A percentile compares a stretch with the other conserved stretches of the same genome.
phyloP scores from a whole-genome alignment of 176 grass and related monocot genomes.

The Phyllostachys edulis region DNA sequence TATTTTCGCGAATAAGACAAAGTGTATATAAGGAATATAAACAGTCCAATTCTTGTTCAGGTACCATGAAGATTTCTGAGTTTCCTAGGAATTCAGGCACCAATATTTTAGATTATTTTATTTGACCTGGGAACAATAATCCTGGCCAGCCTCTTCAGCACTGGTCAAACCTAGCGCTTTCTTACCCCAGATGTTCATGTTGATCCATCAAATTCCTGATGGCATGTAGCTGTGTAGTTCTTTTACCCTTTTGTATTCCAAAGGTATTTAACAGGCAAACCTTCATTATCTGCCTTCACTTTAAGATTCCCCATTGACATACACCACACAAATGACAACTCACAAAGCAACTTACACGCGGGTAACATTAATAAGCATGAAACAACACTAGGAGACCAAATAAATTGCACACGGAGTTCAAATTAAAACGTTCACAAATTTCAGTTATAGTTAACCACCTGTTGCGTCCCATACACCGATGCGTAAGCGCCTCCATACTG shows the following conservation, averaged over 20 bases:
- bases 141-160: neutral
- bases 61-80: neutral
- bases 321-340: neutral
- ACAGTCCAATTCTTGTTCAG: neutral
- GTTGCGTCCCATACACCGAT: constrained; percentile 58
- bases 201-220: neutral
- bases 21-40: neutral
- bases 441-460: constrained; percentile 44
- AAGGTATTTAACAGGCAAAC: neutral
- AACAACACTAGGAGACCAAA: neutral
- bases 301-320: neutral
- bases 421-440: neutral
- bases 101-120: constrained; percentile 5
- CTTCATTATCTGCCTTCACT: neutral
- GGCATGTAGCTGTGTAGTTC: neutral
- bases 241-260: neutral
- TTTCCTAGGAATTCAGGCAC: neutral
- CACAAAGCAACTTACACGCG: neutral
- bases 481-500: constrained; percentile 77
- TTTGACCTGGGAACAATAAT: constrained; percentile 1
- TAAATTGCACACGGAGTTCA: neutral
- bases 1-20: neutral
- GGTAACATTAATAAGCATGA: neutral
- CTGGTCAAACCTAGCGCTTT: neutral
- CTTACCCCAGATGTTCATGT: neutral